Percentiles rank a stretch among this genome's conserved stretches.
phyloP scores from a whole-genome alignment of 2,329 filamentous ascomycete genomes.

The Trichoderma semiorbis region DNA sequence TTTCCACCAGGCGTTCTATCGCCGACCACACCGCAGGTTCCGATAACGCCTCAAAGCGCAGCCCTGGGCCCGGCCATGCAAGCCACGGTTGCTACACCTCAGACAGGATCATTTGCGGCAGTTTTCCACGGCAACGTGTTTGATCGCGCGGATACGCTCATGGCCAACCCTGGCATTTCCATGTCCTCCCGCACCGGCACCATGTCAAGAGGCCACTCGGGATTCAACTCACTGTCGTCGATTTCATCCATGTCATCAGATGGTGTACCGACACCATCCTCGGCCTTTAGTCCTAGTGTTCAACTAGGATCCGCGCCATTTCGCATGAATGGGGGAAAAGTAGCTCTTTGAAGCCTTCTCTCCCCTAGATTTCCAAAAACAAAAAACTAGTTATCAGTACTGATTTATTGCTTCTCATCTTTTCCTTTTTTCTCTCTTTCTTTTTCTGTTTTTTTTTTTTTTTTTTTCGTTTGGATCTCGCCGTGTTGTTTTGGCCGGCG shows the following conservation, averaged over 20 bases:
- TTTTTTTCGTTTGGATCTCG: constrained; percentile 5
- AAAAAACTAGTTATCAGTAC: neutral
- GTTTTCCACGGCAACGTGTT: constrained; percentile 58
- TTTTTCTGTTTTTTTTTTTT: neutral
- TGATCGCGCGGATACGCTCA: constrained; percentile 56
- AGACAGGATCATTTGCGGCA: constrained; percentile 53
- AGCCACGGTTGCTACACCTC: constrained; percentile 75
- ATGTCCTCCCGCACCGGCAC: constrained; percentile 52
- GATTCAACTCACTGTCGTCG: constrained; percentile 39
- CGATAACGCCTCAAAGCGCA: constrained; percentile 85
- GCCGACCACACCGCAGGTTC: constrained; percentile 37
- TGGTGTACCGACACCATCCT: constrained; percentile 31
- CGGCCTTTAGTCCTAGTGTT: constrained; percentile 32
- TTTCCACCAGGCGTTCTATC: constrained; percentile 12
- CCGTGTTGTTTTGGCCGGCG: neutral
- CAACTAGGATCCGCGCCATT: constrained; percentile 32
- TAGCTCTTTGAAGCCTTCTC: constrained; percentile 32
- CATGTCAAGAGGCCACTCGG: constrained; percentile 41
- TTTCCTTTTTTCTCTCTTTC: neutral
- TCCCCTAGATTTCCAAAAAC: too few relatives aligned
- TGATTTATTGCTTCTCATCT: neutral
- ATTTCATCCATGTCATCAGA: constrained; percentile 42
- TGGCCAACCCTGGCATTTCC: constrained; percentile 56
- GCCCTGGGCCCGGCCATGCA: constrained; percentile 87
- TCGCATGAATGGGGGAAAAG: constrained; percentile 38